Evolutionary conservation across 192 early-diverging fungal species (phyloP).

Genomic region (Linnemannia hyalina): DNA sequence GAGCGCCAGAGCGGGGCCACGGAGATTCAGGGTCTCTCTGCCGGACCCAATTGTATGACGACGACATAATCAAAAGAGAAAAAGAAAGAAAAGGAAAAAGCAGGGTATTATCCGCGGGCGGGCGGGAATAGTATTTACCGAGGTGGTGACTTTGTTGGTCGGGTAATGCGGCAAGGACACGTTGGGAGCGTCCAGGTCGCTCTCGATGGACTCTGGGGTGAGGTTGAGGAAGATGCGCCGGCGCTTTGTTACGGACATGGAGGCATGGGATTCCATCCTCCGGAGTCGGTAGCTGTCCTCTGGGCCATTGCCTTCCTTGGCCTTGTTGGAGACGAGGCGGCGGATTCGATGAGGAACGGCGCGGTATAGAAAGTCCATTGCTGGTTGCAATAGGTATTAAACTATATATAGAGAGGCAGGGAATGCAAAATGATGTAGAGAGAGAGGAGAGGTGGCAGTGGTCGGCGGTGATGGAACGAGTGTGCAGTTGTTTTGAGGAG

Average conservation of each 20-base stretch:
- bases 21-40: background rate
- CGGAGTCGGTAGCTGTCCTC: slow-evolving; percentile 54
- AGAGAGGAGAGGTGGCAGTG: background rate
- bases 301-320: slow-evolving; percentile 40
- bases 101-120: background rate
- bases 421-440: background rate
- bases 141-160: slow-evolving; percentile 52
- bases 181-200: slow-evolving; percentile 46
- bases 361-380: slow-evolving; percentile 53
- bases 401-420: background rate
- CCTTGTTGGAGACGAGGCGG: slow-evolving; percentile 26
- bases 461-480: background rate
- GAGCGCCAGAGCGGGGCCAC: background rate
- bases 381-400: background rate
- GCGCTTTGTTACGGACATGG: slow-evolving; percentile 47
- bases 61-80: background rate
- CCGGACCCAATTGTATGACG: background rate
- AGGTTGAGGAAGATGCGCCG: slow-evolving; percentile 53
- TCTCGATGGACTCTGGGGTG: slow-evolving; percentile 50
- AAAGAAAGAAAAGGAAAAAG: slow-evolving; percentile 1
- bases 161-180: slow-evolving; percentile 44
- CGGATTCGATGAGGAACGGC: slow-evolving; percentile 49
- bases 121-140: slow-evolving; percentile 51
- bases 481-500: background rate
- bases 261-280: slow-evolving; percentile 55